phyloP scores from a whole-genome alignment of 2,329 filamentous ascomycete genomes.

The Phialemonium atrogriseum region DNA sequence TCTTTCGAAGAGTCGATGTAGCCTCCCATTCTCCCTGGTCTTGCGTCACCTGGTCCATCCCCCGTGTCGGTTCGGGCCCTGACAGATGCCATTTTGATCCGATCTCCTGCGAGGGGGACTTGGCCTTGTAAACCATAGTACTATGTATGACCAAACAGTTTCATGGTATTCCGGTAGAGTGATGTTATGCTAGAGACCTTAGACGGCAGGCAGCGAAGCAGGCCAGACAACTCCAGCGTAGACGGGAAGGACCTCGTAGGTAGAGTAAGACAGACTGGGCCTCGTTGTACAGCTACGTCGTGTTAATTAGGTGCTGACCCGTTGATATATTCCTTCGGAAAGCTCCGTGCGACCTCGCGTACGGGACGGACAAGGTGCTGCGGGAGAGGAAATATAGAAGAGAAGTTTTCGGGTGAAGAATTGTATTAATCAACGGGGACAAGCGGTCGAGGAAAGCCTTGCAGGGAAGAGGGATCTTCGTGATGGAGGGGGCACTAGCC shows the following conservation, averaged over 20 bases:
- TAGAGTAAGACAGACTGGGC: too few species aligned
- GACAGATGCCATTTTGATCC: constrained; percentile 15
- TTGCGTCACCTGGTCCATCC: constrained; percentile 11
- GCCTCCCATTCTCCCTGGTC: constrained; percentile 6
- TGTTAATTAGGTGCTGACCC: not conserved
- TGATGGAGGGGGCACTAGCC: too few species aligned
- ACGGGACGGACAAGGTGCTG: too few species aligned
- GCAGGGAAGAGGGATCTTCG: too few species aligned
- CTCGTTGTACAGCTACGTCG: too few species aligned
- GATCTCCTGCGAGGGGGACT: constrained; percentile 9
- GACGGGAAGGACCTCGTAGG: too few species aligned
- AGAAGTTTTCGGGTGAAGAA: not conserved
- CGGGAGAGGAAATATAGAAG: not conserved
- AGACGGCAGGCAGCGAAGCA: not conserved
- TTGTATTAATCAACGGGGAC: too few species aligned
- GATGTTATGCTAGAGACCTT: too few species aligned
- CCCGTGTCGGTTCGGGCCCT: constrained; percentile 11
- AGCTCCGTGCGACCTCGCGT: not conserved
- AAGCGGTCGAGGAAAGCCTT: too few species aligned
- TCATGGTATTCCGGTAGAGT: not conserved
- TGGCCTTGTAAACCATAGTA: constrained; percentile 12
- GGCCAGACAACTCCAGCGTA: too few species aligned
- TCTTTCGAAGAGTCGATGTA: constrained; percentile 6
- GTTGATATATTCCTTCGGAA: not conserved
- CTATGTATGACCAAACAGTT: not conserved